These are phyloP conservation scores for Vachellia collinsii DNA, from an alignment of 306 rosid genomes.

Conservation along the genomic window DNA sequence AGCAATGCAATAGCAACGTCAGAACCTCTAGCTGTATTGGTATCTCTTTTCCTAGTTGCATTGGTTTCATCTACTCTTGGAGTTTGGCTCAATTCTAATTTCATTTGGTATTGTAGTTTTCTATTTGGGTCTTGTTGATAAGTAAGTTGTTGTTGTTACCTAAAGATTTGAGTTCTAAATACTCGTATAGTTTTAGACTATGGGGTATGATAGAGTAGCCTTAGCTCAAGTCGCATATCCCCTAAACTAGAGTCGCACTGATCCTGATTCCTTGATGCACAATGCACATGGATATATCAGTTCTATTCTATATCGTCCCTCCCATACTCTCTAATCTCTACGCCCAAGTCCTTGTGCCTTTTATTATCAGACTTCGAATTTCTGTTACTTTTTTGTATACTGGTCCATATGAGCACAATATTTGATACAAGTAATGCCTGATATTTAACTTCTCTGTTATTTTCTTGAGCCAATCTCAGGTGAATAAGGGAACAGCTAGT, in stretches of 20 bases:
- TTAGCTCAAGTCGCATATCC: background rate
- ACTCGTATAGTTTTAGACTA: slow-evolving; percentile 7
- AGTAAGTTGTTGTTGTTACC: background rate
- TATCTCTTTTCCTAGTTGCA: slow-evolving; percentile 38
- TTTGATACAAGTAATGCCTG: background rate
- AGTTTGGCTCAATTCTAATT: background rate
- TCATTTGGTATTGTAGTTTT: background rate
- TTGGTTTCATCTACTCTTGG: background rate
- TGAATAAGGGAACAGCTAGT: slow-evolving; percentile 98
- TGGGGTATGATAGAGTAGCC: background rate
- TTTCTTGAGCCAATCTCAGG: slow-evolving; percentile 55
- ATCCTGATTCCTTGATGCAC: background rate
- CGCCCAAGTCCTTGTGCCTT: background rate
- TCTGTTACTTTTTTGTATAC: background rate
- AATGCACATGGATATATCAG: background rate
- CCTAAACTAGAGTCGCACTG: too few species aligned
- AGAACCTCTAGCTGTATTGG: slow-evolving; percentile 94
- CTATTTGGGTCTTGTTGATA: background rate
- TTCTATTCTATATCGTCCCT: background rate
- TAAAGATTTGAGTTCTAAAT: background rate
- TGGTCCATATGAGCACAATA: background rate
- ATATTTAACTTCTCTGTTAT: background rate
- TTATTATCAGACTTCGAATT: background rate
- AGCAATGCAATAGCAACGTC: slow-evolving; percentile 76
- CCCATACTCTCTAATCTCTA: background rate